Evolutionary conservation across 164 flowering plant species (phyloP).

Genomic region (Magnolia changhungtana): DNA sequence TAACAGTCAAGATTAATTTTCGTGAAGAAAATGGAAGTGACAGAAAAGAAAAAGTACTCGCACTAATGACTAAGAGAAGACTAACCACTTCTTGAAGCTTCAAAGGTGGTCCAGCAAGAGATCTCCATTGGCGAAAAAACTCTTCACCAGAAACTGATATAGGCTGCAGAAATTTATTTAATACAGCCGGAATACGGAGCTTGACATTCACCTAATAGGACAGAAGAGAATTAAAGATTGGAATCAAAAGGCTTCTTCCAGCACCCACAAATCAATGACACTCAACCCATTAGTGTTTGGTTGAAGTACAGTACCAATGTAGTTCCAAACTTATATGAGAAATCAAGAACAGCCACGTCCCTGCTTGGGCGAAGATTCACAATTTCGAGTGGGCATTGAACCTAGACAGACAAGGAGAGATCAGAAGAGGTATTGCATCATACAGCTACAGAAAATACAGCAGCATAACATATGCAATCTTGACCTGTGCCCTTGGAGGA

Average conservation of each 20-base stretch:
- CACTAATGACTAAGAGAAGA: not conserved
- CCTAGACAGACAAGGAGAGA: constrained; percentile 33
- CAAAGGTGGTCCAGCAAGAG: constrained; percentile 95
- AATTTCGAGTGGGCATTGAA: constrained; percentile 93
- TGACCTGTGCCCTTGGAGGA: constrained; percentile 99
- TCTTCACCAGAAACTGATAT: constrained; percentile 79
- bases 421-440: not conserved
- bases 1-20: too few species aligned
- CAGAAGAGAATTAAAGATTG: constrained; percentile 8
- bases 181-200: constrained; percentile 92
- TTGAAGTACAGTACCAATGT: constrained; percentile 40
- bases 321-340: constrained; percentile 80
- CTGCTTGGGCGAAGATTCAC: constrained; percentile 89
- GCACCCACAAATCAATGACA: not conserved
- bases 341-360: constrained; percentile 93
- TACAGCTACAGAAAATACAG: not conserved
- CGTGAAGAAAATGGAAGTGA: not conserved
- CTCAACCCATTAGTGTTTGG: not conserved
- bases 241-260: not conserved
- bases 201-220: constrained; percentile 67
- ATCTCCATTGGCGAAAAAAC: constrained; percentile 98
- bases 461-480: constrained; percentile 4
- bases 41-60: not conserved
- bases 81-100: constrained; percentile 98
- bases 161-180: constrained; percentile 91